A percentile compares a stretch with the other conserved stretches of the same genome.
These are phyloP conservation scores for Cladosporium phlei DNA, from an alignment of 2,329 filamentous ascomycete genomes.

Conservation along the genomic window DNA sequence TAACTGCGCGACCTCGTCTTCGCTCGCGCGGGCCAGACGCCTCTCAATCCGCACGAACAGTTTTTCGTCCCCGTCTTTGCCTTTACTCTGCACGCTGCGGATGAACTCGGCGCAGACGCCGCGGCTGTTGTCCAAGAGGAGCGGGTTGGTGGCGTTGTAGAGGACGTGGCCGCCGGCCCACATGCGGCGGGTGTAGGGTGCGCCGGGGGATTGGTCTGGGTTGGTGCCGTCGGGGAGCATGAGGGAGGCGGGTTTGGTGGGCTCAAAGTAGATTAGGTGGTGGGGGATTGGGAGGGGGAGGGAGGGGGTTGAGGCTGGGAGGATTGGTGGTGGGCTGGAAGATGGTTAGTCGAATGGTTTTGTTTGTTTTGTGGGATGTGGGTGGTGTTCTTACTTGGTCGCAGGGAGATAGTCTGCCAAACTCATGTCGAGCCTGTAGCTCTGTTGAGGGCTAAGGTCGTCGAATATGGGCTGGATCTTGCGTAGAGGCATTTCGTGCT, in stretches of 20 bases:
- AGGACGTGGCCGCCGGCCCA: constrained; percentile 78
- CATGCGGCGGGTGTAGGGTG: constrained; percentile 68
- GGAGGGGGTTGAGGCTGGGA: constrained; percentile 27
- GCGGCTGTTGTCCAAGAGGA: constrained; percentile 32
- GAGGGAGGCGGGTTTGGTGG: constrained; percentile 55
- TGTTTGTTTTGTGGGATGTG: constrained; percentile 4
- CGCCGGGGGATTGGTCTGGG: constrained; percentile 67
- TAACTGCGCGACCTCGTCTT: constrained; percentile 29
- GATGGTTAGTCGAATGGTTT: constrained; percentile 20
- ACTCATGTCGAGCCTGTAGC: constrained; percentile 60
- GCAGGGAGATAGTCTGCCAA: constrained; percentile 53
- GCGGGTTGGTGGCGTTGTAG: constrained; percentile 42
- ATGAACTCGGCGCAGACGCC: constrained; percentile 47
- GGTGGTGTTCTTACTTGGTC: constrained; percentile 20
- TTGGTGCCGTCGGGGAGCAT: constrained; percentile 84
- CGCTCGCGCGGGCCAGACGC: constrained; percentile 36
- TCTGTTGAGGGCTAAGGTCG: constrained; percentile 57
- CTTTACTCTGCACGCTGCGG: constrained; percentile 46
- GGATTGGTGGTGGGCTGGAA: constrained; percentile 23
- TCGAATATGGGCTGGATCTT: constrained; percentile 49
- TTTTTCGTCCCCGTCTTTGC: constrained; percentile 48
- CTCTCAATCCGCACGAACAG: constrained; percentile 59
- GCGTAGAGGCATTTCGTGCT: constrained; percentile 45
- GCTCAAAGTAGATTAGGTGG: constrained; percentile 84
- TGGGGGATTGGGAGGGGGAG: constrained; percentile 59